Base-by-base conservation (phyloP, 495 filamentous ascomycete species). In the Aspergillus affinis region DNA sequence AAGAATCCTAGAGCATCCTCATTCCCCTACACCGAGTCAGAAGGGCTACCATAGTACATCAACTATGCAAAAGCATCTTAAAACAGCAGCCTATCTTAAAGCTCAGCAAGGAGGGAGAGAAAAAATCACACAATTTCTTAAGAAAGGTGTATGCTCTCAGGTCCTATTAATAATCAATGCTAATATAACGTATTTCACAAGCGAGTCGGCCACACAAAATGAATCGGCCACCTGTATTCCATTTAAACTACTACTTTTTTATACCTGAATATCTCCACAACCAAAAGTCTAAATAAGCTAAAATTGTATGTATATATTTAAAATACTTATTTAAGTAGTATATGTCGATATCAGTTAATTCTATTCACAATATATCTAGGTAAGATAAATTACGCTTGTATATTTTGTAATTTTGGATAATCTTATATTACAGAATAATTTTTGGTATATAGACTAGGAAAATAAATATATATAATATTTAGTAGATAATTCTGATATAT, bases 361-460 rank as follows among this genome's bases (percentile, higher is more conserved):
- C 9, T 52, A 52, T 52, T 26, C 6, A 52, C 2, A 52, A n/a
- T 52, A 52, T 26, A 55, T 41, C 12, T 44, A 55, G 8, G 44
- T 18, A 18, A 41, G 15, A 19, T 30, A 41, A 20, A 55, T 41
- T 41, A 55, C 17, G 21, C 17, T 41, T 26, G 23, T 2, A 26
- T 2, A 2, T 4, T 26, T 26, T 26, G 23, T 26, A 26, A 26
- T 26, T 26, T 26, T 26, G 4, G 4, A 26, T 26, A 26, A 26
- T 26, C 23, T 26, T 26, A 26, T 26, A 26, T 2, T 26, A 26
- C 23, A 26, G 4, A 4, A 2, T 26, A 26, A 26, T 2, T 26
- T 4, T 55, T 41, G 18, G 1, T 27, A 55, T 7, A 55, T 41
- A 44, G 1, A 55, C 4, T 26, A 6, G 41, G n/a, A 15, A 18